Evolutionary conservation across 306 rosid species (phyloP), one percentile per base, ranked within the genome.

Genomic region (Malus asiatica): DNA sequence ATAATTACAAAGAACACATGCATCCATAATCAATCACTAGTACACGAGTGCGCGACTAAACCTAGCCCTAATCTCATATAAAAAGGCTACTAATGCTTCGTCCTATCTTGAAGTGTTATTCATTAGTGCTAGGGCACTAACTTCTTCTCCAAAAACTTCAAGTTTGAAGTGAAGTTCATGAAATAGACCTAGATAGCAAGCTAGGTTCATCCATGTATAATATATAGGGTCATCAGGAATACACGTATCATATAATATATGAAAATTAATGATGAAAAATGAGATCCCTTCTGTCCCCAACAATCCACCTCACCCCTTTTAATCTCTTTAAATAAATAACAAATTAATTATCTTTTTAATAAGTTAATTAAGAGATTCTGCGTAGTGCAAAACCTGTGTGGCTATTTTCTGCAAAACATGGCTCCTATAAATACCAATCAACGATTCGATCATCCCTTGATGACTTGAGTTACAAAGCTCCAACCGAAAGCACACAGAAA

Each of bases 191-290:
- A 15, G 19, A 16, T 48, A 60, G 18, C 15, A 12, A 60, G 48
- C 14, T 48, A 14, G 19, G 2, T 48, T 48, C 53, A 15, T 16
- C 53, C 19, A 15, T 4, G 38, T 27, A 62, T 2, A 2, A 20
- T 14, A 46, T 2, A 19, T 38, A 42, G 64, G 74, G 60, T 45
- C 11, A 27, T 29, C 22, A 8, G 11, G 40, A 4, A 52, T 1
- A 53, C 67, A 76, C 57, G 52, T 67, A 25, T 46, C 38, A 53
- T 15, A 48, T 15, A 48, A 23, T 60, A 25, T 71, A 22, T 55
- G 70, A 48, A 59, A 15, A 8, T 72, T 66, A 72, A 77, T 81
- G 76, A 77, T 81, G 76, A 72, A 77, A 77, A 77, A 77, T 60
- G 78, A 80, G 67, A 80, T 80, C 19, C 40, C 51, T 75, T 45